A percentile compares a stretch with the other conserved stretches of the same genome.
These are phyloP conservation scores for Chlorella variabilis DNA, from an alignment of 163 green algal genomes.

Conservation along the genomic window DNA sequence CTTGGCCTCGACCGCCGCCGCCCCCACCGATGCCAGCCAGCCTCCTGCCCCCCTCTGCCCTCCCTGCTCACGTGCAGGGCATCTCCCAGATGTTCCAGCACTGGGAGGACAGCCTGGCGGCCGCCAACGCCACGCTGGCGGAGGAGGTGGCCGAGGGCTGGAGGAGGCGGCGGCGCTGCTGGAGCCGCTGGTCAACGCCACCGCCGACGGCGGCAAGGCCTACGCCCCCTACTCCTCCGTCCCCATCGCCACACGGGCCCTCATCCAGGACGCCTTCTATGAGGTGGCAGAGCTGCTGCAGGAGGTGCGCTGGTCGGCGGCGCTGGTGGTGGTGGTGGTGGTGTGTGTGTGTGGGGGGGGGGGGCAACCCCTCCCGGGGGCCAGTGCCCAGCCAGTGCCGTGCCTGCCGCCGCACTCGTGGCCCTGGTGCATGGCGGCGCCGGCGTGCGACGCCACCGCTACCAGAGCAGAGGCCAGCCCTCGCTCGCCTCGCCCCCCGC, in stretches of 20 bases:
- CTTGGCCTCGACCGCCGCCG: too few relatives aligned
- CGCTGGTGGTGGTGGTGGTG: background rate
- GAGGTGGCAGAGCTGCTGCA: slow-evolving; percentile 26
- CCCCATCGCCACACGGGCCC: background rate
- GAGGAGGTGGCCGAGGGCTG: background rate
- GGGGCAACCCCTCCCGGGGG: background rate
- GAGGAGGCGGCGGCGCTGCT: background rate
- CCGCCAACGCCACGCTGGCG: background rate
- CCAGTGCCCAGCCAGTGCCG: too few relatives aligned
- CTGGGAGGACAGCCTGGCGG: background rate
- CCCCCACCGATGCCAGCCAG: too few relatives aligned
- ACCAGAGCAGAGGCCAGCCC: too few relatives aligned
- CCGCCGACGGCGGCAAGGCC: background rate
- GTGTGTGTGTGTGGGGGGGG: background rate
- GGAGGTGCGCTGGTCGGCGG: slow-evolving; percentile 4
- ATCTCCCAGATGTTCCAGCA: background rate
- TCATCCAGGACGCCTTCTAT: slow-evolving; percentile 18
- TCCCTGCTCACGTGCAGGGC: background rate
- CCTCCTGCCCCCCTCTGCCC: too few relatives aligned
- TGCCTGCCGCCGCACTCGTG: too few relatives aligned
- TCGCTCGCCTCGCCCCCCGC: too few relatives aligned
- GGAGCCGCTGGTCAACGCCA: background rate
- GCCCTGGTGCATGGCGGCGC: too few relatives aligned
- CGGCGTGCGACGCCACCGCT: too few relatives aligned
- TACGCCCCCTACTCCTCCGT: background rate